Percentiles rank a stretch among this genome's conserved stretches.
Evolutionary conservation across 2,329 filamentous ascomycete species (phyloP).

Genomic region (Fusarium verrucosum): DNA sequence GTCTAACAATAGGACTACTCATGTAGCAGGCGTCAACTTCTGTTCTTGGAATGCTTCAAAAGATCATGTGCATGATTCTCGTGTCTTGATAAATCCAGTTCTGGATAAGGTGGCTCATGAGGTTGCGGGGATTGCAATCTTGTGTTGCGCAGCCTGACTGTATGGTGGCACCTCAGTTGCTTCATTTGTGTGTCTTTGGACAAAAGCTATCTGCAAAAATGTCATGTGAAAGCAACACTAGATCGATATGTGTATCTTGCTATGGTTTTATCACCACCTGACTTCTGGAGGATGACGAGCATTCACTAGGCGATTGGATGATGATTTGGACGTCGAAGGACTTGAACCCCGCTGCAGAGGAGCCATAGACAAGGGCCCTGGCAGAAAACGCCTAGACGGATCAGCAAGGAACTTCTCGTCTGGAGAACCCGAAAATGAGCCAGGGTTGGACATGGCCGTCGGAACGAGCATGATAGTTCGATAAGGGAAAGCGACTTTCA

Average conservation of each 20-base stretch:
- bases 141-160: background rate
- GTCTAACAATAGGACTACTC: background rate
- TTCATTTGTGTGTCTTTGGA: background rate
- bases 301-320: slow-evolving; percentile 24
- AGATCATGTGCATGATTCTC: slow-evolving; percentile 24
- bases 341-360: slow-evolving; percentile 8
- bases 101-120: slow-evolving; percentile 19
- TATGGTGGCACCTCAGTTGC: background rate
- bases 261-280: slow-evolving; percentile 11
- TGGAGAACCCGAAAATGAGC: slow-evolving; percentile 12
- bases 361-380: slow-evolving; percentile 20
- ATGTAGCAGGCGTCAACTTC: background rate
- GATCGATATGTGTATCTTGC: background rate
- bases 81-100: slow-evolving; percentile 8
- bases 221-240: slow-evolving; percentile 1
- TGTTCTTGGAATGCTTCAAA: background rate
- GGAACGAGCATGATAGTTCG: slow-evolving; percentile 2
- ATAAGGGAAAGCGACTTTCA: background rate
- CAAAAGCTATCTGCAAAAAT: background rate
- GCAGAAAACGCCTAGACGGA: slow-evolving; percentile 23
- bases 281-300: slow-evolving; percentile 32
- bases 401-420: slow-evolving; percentile 27
- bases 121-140: background rate
- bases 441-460: slow-evolving; percentile 1
- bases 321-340: slow-evolving; percentile 19